Evolutionary conservation across 108 stramenopile species (phyloP), one percentile per base, ranked within the genome.

Genomic region (Conticribra weissflogii): DNA sequence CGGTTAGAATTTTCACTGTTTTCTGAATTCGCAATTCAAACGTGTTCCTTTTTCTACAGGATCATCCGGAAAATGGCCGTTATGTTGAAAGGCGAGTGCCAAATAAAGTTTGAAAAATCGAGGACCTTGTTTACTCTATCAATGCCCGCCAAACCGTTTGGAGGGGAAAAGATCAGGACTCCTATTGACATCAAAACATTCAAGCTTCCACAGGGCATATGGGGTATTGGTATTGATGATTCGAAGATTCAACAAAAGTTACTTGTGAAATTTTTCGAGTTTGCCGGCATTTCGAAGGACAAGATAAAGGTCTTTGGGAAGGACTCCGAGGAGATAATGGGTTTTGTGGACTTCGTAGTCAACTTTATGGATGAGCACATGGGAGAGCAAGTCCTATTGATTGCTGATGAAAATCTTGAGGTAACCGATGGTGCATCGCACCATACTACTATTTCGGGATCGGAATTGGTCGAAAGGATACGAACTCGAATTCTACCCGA

Each of bases 321-420:
- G 32, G 47, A 58, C 34, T 56, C 76, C 0, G 75, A 73, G 3
- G 88, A 89, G 71, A 85, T 89, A 21, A 51, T 50, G 22, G 74
- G 76, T 9, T 89, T 89, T 74, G 71, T 62, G 28, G 75, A 86
- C 24, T 63, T 59, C 9, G 76, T 86, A 27, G 57, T 79, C 17
- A 49, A 71, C 8, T 68, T 86, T 17, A 53, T 89, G 50, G 55
- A 74, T 9, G 47, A 78, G n/a, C 60, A 89, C 51, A 73, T 72
- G 19, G 62, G 81, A 46, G 84, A 78, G 30, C 72, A 65, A 19
- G 67, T 89, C 48, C 51, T 89, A 16, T 52, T 89, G 15, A 83
- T 89, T 49, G 86, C 76, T 23, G 88, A 89, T 57, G 88, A 89
- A 68, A 89, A 89, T 73, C 54, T 89, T n/a, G 88, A 89, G 31